These are phyloP conservation scores for Primulina huaijiensis DNA, from an alignment of 257 asterid species.

Conservation along the genomic window DNA sequence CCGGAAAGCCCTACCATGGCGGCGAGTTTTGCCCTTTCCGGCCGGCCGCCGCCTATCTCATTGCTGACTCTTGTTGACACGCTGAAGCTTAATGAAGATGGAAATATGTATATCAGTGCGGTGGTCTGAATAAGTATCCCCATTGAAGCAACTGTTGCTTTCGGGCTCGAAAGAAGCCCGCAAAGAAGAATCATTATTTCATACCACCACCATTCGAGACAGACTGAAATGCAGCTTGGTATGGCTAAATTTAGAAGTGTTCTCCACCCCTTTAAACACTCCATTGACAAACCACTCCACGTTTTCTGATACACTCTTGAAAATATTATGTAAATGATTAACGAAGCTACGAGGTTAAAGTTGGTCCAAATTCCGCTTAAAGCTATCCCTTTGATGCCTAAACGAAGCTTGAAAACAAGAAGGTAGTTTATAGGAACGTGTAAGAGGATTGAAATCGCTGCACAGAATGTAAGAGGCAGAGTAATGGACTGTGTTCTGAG, in stretches of 20 bases:
- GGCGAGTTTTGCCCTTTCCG: slow-evolving; percentile 25
- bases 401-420: slow-evolving; percentile 28
- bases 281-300: slow-evolving; percentile 32
- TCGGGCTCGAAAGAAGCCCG: slow-evolving; percentile 26
- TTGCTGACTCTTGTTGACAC: slow-evolving; percentile 36
- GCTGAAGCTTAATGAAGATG: slow-evolving; percentile 34
- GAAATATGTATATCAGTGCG: slow-evolving; percentile 32
- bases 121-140: slow-evolving; percentile 34
- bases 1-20: slow-evolving; percentile 27
- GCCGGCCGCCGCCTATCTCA: slow-evolving; percentile 28
- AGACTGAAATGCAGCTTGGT: slow-evolving; percentile 35
- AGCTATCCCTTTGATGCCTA: slow-evolving; percentile 36
- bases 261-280: slow-evolving; percentile 34
- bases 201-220: slow-evolving; percentile 43
- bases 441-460: slow-evolving; percentile 21
- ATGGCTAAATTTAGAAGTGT: slow-evolving; percentile 29
- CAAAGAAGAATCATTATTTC: slow-evolving; percentile 36
- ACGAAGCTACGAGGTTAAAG: slow-evolving; percentile 26
- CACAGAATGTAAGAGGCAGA: slow-evolving; percentile 32
- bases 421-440: slow-evolving; percentile 31
- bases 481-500: slow-evolving; percentile 36
- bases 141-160: slow-evolving; percentile 33
- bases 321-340: slow-evolving; percentile 22
- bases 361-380: slow-evolving; percentile 29
- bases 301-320: slow-evolving; percentile 28